These are phyloP conservation scores for Moesziomyces antarcticus DNA, from an alignment of 1,284 basidiomycete species.

Conservation along the genomic window DNA sequence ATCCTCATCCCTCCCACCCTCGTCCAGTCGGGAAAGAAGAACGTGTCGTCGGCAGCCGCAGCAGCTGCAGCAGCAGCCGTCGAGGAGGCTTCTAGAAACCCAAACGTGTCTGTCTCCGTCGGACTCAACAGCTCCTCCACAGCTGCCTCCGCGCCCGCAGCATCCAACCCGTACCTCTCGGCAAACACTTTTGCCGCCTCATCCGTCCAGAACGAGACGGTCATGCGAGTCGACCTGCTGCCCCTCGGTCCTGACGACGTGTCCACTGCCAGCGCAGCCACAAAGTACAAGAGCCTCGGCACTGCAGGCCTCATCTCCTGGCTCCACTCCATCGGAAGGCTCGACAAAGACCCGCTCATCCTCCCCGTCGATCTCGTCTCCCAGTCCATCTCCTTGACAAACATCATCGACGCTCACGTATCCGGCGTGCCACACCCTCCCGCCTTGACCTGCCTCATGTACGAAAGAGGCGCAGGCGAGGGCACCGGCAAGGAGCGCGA, in stretches of 20 bases:
- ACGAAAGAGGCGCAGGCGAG: constrained; percentile 62
- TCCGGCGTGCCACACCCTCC: constrained; percentile 45
- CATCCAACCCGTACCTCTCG: constrained; percentile 29
- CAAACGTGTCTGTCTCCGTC: constrained; percentile 53
- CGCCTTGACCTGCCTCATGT: constrained; percentile 55
- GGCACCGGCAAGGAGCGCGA: constrained; percentile 64
- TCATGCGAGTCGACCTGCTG: constrained; percentile 59
- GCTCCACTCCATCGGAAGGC: constrained; percentile 61
- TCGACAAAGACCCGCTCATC: constrained; percentile 64
- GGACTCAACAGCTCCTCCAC: constrained; percentile 40
- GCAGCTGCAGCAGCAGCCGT: constrained; percentile 38
- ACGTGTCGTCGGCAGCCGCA: constrained; percentile 29
- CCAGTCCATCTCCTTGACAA: constrained; percentile 54
- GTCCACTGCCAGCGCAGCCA: constrained; percentile 15
- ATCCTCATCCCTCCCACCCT: constrained; percentile 51
- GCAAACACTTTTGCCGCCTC: constrained; percentile 34
- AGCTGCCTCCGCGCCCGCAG: constrained; percentile 16
- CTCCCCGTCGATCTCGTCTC: constrained; percentile 64
- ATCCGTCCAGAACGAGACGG: constrained; percentile 34
- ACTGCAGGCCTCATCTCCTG: constrained; percentile 65
- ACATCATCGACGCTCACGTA: constrained; percentile 55
- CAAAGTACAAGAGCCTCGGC: constrained; percentile 52
- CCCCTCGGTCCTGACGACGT: constrained; percentile 58
- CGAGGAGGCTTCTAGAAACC: constrained; percentile 36
- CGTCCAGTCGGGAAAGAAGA: constrained; percentile 34